phyloP scores from a whole-genome alignment of 1,139 yeast genomes.

The Martiniozyma asiatica region DNA sequence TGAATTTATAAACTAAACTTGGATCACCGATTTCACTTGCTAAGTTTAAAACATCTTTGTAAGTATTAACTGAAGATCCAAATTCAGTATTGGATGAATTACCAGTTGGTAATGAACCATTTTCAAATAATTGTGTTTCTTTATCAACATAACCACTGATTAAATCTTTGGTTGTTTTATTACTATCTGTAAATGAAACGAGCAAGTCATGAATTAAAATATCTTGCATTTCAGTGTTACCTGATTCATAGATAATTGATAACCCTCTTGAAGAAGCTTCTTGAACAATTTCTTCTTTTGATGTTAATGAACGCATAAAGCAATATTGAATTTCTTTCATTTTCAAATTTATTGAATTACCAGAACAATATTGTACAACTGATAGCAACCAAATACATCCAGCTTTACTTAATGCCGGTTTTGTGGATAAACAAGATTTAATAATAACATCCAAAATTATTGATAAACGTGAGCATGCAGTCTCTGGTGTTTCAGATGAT shows the following conservation, averaged over 20 bases:
- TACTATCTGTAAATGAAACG: slow-evolving; percentile 65
- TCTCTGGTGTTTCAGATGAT: slow-evolving; percentile 9
- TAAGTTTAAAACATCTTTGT: slow-evolving; percentile 68
- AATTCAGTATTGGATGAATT: too few relatives aligned
- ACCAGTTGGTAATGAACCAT: slow-evolving; percentile 66
- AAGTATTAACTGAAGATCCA: slow-evolving; percentile 71
- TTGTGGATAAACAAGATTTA: slow-evolving; percentile 45
- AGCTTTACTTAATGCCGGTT: slow-evolving; percentile 60
- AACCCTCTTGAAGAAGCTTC: slow-evolving; percentile 89
- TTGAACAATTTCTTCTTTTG: slow-evolving; percentile 73
- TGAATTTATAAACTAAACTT: slow-evolving; percentile 81
- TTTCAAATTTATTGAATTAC: slow-evolving; percentile 30
- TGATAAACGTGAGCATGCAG: slow-evolving; percentile 14
- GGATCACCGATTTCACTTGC: slow-evolving; percentile 97
- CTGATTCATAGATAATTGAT: slow-evolving; percentile 69
- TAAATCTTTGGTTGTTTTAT: slow-evolving; percentile 31
- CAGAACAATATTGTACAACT: slow-evolving; percentile 61
- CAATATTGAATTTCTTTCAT: slow-evolving; percentile 54
- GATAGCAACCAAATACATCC: slow-evolving; percentile 83
- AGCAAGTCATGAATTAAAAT: slow-evolving; percentile 65
- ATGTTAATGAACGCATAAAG: slow-evolving; percentile 58
- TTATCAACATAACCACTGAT: slow-evolving; percentile 61
- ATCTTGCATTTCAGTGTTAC: slow-evolving; percentile 58
- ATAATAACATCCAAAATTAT: slow-evolving; percentile 37
- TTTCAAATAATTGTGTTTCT: slow-evolving; percentile 79